phyloP scores from a whole-genome alignment of 805 yeast species.

The Yamadazyma akitaensis region DNA sequence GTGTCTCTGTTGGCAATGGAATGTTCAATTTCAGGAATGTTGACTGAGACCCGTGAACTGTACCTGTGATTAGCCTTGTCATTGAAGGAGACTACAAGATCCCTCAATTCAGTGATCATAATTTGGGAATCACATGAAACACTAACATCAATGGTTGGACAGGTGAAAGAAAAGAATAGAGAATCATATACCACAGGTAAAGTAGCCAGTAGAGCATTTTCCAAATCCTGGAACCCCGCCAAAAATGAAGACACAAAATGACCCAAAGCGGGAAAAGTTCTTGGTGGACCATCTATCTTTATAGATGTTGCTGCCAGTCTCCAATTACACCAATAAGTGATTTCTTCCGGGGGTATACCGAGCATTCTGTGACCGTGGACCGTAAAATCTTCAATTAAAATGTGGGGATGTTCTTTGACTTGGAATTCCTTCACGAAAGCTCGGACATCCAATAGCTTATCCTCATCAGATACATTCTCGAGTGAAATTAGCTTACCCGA shows the following conservation, averaged over 20 bases:
- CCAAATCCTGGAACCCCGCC: conserved; percentile 68
- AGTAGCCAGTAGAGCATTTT: conserved; percentile 64
- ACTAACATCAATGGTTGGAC: conserved; percentile 45
- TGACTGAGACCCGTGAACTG: conserved; percentile 50
- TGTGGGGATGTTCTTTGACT: conserved; percentile 30
- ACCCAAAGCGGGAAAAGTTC: conserved; percentile 42
- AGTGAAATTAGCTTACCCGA: conserved; percentile 31
- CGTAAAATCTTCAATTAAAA: conserved; percentile 55
- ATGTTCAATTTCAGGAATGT: conserved; percentile 46
- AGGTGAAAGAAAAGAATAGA: conserved; percentile 55
- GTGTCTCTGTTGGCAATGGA: conserved; percentile 18
- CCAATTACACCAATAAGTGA: conserved; percentile 91
- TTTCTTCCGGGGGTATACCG: conserved; percentile 86
- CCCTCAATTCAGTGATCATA: conserved; percentile 17
- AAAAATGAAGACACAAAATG: conserved; percentile 47
- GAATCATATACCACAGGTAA: conserved; percentile 64
- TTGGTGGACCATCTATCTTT: conserved; percentile 47
- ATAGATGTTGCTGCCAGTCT: conserved; percentile 68
- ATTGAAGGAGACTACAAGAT: conserved; percentile 44
- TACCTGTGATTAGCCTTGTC: conserved; percentile 72
- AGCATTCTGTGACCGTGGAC: conserved; percentile 90
- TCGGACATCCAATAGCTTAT: conserved; percentile 20
- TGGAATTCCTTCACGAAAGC: conserved; percentile 2
- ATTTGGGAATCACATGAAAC: conserved; percentile 20
- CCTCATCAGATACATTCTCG: conserved; percentile 18